Evolutionary conservation across 352 stramenopile species (phyloP).

Genomic region (Pythium insidiosum): DNA sequence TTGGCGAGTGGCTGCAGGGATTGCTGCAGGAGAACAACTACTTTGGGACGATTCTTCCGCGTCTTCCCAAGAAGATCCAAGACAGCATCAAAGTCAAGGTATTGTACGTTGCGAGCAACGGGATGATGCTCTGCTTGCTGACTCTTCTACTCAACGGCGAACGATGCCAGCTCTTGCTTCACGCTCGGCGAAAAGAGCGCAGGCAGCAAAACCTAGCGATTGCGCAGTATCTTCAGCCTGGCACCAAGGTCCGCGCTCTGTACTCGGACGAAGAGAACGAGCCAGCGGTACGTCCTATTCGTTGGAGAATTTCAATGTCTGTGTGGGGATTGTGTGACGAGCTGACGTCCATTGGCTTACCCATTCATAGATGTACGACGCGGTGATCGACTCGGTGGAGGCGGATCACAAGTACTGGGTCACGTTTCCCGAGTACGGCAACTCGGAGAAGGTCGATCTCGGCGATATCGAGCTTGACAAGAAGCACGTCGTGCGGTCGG

Average conservation of each 20-base stretch:
- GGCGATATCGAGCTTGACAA: conserved; percentile 90
- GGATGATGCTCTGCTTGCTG: no score
- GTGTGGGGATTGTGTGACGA: no score
- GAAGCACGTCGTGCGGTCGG: no score
- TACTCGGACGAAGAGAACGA: conserved; percentile 96
- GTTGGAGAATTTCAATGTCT: background rate
- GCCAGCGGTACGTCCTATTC: conserved; percentile 39
- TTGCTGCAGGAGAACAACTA: conserved; percentile 95
- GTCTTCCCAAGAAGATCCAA: conserved; percentile 94
- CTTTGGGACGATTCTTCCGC: conserved; percentile 93
- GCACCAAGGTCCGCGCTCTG: conserved; percentile 90
- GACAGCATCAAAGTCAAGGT: conserved; percentile 94
- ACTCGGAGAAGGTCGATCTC: conserved; percentile 90
- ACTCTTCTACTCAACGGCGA: no score
- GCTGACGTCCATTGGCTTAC: no score
- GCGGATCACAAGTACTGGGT: conserved; percentile 79
- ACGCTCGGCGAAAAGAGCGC: conserved; percentile 59
- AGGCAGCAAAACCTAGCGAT: conserved; percentile 56
- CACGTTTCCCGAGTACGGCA: conserved; percentile 96
- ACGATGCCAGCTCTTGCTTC: conserved; percentile 66
- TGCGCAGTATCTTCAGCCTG: conserved; percentile 72
- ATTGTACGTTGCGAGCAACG: background rate
- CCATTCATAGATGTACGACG: conserved; percentile 91
- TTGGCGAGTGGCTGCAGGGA: conserved; percentile 88
- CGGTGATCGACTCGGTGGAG: conserved; percentile 91